These are phyloP conservation scores for Cucurbita maxima DNA, from an alignment of 306 rosid species.

Conservation along the genomic window DNA sequence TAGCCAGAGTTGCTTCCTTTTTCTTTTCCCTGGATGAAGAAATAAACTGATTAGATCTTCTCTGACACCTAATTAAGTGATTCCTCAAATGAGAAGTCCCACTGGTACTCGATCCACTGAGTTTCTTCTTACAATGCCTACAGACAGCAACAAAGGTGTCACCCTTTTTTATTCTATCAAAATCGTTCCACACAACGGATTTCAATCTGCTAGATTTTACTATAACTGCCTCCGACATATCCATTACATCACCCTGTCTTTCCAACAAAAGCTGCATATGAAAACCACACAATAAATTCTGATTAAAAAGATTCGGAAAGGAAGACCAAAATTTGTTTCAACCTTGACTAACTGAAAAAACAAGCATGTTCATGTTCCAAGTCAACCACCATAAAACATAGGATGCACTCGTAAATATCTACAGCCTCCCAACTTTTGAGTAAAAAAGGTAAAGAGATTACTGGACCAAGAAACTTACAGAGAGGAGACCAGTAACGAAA, in stretches of 20 bases:
- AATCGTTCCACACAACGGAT: conserved; percentile 96
- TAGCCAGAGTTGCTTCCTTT: conserved; percentile 50
- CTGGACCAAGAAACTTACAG: background rate
- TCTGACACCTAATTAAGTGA: conserved; percentile 89
- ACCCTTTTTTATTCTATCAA: conserved; percentile 87
- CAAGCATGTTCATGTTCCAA: background rate
- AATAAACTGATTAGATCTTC: conserved; percentile 53
- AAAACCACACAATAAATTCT: background rate
- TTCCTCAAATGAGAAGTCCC: conserved; percentile 99
- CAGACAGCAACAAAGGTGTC: conserved; percentile 85
- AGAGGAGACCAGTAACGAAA: too few relatives aligned
- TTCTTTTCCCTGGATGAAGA: conserved; percentile 70
- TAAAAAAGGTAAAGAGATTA: background rate
- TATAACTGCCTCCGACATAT: conserved; percentile 74
- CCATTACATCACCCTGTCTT: conserved; percentile 52
- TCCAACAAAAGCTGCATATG: conserved; percentile 19
- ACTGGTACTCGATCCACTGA: conserved; percentile 96
- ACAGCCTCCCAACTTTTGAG: background rate
- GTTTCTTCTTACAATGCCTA: conserved; percentile 91
- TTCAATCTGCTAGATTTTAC: conserved; percentile 84
- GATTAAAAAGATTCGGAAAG: background rate
- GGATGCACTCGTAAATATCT: background rate
- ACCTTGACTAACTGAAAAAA: background rate
- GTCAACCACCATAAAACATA: background rate
- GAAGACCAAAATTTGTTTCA: background rate